Percentiles rank a stretch among this genome's conserved stretches.
Conservation (phyloP, 2,329 filamentous ascomycete genomes). For the Cladosporium sp. region DNA sequence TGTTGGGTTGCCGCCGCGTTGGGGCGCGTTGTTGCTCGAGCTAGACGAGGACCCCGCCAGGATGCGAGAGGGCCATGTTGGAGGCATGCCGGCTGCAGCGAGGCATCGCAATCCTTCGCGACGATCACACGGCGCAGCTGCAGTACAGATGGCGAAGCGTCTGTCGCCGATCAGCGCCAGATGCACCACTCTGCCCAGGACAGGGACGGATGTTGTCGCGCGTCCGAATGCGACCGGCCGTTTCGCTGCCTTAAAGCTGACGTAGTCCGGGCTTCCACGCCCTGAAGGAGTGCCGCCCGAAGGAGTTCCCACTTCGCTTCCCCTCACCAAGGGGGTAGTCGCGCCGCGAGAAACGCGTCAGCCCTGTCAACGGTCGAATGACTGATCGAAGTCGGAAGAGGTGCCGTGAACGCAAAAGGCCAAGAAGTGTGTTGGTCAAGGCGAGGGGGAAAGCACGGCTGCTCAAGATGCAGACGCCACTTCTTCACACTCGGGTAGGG, state of each 20-base stretch:
- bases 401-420: too few species aligned
- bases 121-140: background rate
- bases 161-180: constrained; percentile 1
- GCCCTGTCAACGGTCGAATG: constrained; percentile 3
- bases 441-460: background rate
- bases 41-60: constrained; percentile 18
- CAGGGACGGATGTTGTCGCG: background rate
- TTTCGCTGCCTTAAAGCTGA: constrained; percentile 5
- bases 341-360: constrained; percentile 5
- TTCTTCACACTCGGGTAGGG: too few species aligned
- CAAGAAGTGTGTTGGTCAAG: background rate
- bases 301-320: constrained; percentile 1
- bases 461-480: background rate
- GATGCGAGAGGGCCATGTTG: constrained; percentile 28
- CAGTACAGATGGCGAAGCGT: background rate
- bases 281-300: constrained; percentile 4
- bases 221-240: background rate
- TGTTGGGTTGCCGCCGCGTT: background rate
- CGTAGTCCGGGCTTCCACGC: background rate
- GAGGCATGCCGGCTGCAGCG: constrained; percentile 22
- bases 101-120: constrained; percentile 9
- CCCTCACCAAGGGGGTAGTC: constrained; percentile 2
- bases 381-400: background rate
- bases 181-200: background rate
- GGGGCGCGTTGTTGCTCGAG: constrained; percentile 6